A percentile compares a stretch with the other conserved stretches of the same genome.
Evolutionary conservation across 768 basidiomycete species (phyloP).

Genomic region (Aureoboletus auriporus): DNA sequence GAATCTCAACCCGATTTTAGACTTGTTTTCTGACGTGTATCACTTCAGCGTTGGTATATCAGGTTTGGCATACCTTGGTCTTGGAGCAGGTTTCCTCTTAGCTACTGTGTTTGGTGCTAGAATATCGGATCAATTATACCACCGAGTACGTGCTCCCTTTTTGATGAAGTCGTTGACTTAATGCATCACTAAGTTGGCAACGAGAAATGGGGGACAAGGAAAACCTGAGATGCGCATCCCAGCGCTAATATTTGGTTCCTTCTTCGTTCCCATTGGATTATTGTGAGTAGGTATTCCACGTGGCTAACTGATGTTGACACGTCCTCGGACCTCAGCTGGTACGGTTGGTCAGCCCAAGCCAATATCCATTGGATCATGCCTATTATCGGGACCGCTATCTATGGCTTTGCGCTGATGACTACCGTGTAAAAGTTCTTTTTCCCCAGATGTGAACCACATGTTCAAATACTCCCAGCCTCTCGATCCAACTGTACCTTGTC

Average conservation of each 20-base stretch:
- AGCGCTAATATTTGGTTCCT: constrained; percentile 62
- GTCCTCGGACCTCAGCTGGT: constrained; percentile 48
- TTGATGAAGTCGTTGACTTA: background rate
- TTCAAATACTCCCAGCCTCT: constrained; percentile 40
- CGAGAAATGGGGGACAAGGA: constrained; percentile 56
- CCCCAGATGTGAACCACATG: background rate
- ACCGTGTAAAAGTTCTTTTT: constrained; percentile 45
- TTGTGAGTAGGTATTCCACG: constrained; percentile 42
- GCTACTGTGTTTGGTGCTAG: constrained; percentile 48
- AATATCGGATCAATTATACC: constrained; percentile 44
- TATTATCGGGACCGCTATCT: constrained; percentile 58
- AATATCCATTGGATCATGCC: constrained; percentile 73
- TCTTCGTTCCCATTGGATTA: constrained; percentile 69
- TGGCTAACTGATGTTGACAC: background rate
- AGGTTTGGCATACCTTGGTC: constrained; percentile 51
- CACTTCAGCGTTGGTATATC: constrained; percentile 49
- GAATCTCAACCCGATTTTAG: constrained; percentile 15
- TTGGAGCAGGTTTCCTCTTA: constrained; percentile 51
- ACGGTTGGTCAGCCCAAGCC: constrained; percentile 74
- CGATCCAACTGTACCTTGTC: constrained; percentile 66
- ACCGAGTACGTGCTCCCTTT: constrained; percentile 34
- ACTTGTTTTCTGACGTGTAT: constrained; percentile 45
- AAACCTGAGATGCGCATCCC: constrained; percentile 78
- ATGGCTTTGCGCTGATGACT: constrained; percentile 62
- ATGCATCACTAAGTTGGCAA: constrained; percentile 37